A percentile compares a stretch with the other conserved stretches of the same genome.
Conservation (phyloP, 345 rosid species). For the Viola odorata region DNA sequence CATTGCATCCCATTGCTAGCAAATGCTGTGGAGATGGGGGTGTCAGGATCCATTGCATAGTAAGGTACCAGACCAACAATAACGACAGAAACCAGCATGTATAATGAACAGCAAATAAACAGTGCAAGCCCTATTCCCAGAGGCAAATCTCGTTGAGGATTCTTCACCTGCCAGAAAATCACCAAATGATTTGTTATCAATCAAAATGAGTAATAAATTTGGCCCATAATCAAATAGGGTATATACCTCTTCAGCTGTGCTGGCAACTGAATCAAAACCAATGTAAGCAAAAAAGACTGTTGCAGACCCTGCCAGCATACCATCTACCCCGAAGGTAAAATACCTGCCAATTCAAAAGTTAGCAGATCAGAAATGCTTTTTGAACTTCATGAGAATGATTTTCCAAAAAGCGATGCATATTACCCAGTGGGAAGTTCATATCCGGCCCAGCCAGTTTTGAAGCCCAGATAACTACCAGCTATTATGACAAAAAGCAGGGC, state of each 20-base stretch:
- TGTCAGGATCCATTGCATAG: conserved; percentile 92
- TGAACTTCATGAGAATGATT: not conserved
- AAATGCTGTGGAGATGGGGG: conserved; percentile 96
- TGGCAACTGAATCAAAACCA: conserved; percentile 97
- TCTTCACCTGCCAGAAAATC: conserved; percentile 64
- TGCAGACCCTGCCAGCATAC: conserved; percentile 98
- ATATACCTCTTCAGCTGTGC: conserved; percentile 96
- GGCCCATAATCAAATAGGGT: not conserved
- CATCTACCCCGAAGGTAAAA: conserved; percentile 89
- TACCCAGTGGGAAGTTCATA: conserved; percentile 94
- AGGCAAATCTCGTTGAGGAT: conserved; percentile 97
- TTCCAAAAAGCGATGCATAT: conserved; percentile 7
- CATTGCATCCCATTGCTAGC: conserved; percentile 85
- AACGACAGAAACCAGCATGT: conserved; percentile 89
- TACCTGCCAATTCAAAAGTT: conserved; percentile 35
- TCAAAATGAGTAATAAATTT: no score
- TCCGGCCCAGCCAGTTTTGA: conserved; percentile 89
- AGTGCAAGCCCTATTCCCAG: conserved; percentile 83
- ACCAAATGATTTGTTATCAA: not conserved
- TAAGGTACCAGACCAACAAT: conserved; percentile 95
- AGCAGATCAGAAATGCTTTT: conserved; percentile 10
- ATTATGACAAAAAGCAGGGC: conserved; percentile 79
- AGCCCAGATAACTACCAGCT: conserved; percentile 83
- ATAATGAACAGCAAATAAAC: conserved; percentile 75
- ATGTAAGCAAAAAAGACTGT: conserved; percentile 91